Base-by-base conservation (phyloP, 768 basidiomycete genomes). In the Naganishia vaughanmartiniae region DNA sequence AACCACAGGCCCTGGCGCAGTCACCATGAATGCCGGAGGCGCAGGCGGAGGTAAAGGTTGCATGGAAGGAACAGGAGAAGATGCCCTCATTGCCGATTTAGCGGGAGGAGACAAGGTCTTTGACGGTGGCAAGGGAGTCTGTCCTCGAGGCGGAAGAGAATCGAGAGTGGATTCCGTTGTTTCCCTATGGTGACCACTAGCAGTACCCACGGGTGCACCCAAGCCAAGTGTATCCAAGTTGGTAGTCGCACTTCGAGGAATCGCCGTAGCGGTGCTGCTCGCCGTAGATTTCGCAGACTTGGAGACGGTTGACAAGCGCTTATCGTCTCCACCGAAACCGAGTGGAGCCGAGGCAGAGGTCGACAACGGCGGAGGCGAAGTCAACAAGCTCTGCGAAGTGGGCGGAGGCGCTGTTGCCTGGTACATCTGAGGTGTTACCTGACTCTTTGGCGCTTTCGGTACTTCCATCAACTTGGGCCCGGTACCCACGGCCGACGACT, bases 401-500 rank as follows among this genome's bases (percentile, higher is more conserved):
- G 74, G 72, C 9, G 67, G 67, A 57, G 72, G 72, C 4, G 72
- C 72, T 24, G 72, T 69, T 3, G 54, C 68, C 6, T 26, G 54
- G 63, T 66, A 72, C 75, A 80, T 74, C 58, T 75, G 73, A 14
- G 80, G 80, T 9, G 73, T 76, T 19, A 80, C 78, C 26, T 79
- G 77, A 51, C 74, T 75, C 51, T 74, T 73, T 17, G 80, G 80
- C 1, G 80, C 80, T 58, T 80, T 81, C 17, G 80, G 80, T 1
- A 81, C 74, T 12, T 81, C 80, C 14, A 75, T 76, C 79, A 81
- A 77, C 42, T 66, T 69, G 6, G 80, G 78, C 12, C 66, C 51
- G 12, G 70, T 15, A 15, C 42, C 42, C 9, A 42, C 55, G 12
- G 19, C n/a, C 56, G 45, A 28, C 15, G 66, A 9, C 33, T 58